phyloP scores from a whole-genome alignment of 1,284 basidiomycete species.

The Microbotryomycetes sp. region DNA sequence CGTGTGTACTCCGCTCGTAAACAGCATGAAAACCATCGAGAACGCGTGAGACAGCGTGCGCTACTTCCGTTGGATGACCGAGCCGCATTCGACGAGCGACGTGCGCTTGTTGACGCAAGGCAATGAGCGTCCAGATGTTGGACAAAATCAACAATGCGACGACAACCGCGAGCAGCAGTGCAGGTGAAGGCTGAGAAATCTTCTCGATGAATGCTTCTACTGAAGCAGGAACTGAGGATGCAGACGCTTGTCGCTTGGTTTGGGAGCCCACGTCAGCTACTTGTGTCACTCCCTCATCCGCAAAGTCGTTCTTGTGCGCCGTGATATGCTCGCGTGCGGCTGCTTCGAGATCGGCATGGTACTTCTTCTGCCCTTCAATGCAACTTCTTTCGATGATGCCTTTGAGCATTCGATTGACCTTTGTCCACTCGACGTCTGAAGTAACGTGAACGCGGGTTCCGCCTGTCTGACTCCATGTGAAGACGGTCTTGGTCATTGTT shows the following conservation, averaged over 20 bases:
- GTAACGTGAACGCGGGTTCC: slow-evolving; percentile 76
- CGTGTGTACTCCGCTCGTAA: no score
- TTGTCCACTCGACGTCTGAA: slow-evolving; percentile 89
- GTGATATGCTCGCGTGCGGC: slow-evolving; percentile 81
- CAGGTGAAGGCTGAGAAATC: background rate
- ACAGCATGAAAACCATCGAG: slow-evolving; percentile 16
- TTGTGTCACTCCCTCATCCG: background rate
- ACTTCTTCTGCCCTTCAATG: slow-evolving; percentile 86
- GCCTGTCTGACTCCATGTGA: slow-evolving; percentile 81
- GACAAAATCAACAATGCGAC: slow-evolving; percentile 17
- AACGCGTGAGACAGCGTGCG: slow-evolving; percentile 21
- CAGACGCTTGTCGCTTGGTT: background rate
- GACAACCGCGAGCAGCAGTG: background rate
- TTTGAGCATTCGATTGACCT: slow-evolving; percentile 51
- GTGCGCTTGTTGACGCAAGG: slow-evolving; percentile 13
- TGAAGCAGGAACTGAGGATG: background rate
- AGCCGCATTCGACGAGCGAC: slow-evolving; percentile 2
- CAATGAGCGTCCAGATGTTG: slow-evolving; percentile 22
- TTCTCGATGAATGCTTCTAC: background rate
- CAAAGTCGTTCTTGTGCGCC: slow-evolving; percentile 71
- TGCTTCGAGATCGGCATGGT: slow-evolving; percentile 74
- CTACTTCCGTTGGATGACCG: slow-evolving; percentile 19
- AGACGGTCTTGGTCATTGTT: slow-evolving; percentile 87
- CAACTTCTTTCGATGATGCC: slow-evolving; percentile 86
- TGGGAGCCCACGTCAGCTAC: no score